Base-by-base conservation (phyloP, 1,139 yeast species). In the Taiozyma sp. region DNA sequence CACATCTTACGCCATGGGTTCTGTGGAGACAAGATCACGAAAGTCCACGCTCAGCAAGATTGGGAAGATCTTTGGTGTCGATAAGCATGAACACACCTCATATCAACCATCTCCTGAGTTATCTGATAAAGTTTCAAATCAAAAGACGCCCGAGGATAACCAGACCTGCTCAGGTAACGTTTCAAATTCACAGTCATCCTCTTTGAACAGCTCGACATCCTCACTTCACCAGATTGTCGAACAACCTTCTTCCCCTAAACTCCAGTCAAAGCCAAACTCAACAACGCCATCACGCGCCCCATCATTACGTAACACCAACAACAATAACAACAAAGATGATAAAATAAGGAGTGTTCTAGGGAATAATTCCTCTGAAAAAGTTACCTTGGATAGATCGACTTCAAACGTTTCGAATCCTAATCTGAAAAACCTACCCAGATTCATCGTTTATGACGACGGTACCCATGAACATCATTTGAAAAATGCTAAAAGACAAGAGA, bases 401-500 rank as follows among this genome's bases (percentile, higher is more conserved):
- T 59, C 63, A 14, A 46, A 51, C n/a, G 58, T 58, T 24, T 57
- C 63, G 10, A 48, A 52, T 22, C 34, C 45, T 27, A 47, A 40
- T 13, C 44, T 27, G 41, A 40, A 40, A 40, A 23, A 52, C 46
- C 47, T 38, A 7, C 54, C 61, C 9, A 54, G 90, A 44, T 83
- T 84, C 61, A 62, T 69, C 41, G 70, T 83, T 65, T 66, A 72
- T 49, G 90, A 83, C 47, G 83, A 83, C 57, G 92, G 95, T 3
- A 56, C 70, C 13, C 98, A 92, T 67, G 89, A 83, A 61, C 98
- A 92, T 68, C 83, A 82, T 64, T 74, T 92, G 57, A 78, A 83
- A 54, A 81, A 86, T 45, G 84, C 92, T 12, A 83, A 85, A 63
- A 79, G 98, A 58, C 97, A 91, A 67, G 98, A 92, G 65, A 91